phyloP scores from a whole-genome alignment of 1,284 basidiomycete genomes.

The Stygiomarasmius scandens region DNA sequence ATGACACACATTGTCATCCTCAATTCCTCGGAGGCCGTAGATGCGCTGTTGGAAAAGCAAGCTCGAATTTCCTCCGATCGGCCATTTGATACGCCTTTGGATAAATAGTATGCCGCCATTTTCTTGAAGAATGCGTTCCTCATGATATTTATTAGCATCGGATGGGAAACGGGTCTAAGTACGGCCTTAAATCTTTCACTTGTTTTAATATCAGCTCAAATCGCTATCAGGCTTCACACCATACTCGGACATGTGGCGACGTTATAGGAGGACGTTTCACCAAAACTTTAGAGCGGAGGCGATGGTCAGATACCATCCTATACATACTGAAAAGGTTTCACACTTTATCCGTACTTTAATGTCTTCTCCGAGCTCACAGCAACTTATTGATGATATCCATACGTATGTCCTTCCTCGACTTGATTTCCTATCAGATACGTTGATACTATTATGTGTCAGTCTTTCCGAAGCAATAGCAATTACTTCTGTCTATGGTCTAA shows the following conservation, averaged over 20 bases:
- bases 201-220: too few species aligned
- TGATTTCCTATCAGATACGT: too few species aligned
- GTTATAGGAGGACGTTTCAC: slow-evolving; percentile 1
- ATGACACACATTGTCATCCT: background rate
- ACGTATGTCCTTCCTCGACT: background rate
- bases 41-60: background rate
- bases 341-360: background rate
- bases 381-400: background rate
- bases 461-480: slow-evolving; percentile 3
- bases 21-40: background rate
- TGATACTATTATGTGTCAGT: background rate
- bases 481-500: background rate
- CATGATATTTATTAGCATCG: too few species aligned
- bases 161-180: too few species aligned
- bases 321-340: background rate
- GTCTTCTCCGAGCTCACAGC: background rate
- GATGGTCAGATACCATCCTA: slow-evolving; percentile 1
- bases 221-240: too few species aligned
- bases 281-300: slow-evolving; percentile 4
- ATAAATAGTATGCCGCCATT: too few species aligned
- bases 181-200: too few species aligned
- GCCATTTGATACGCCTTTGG: background rate
- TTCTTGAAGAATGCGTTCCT: too few species aligned
- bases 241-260: slow-evolving; percentile 5
- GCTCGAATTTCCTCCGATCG: slow-evolving; percentile 5